Evolutionary conservation across 1,284 basidiomycete genomes (phyloP).

Genomic region (Naganishia albida): DNA sequence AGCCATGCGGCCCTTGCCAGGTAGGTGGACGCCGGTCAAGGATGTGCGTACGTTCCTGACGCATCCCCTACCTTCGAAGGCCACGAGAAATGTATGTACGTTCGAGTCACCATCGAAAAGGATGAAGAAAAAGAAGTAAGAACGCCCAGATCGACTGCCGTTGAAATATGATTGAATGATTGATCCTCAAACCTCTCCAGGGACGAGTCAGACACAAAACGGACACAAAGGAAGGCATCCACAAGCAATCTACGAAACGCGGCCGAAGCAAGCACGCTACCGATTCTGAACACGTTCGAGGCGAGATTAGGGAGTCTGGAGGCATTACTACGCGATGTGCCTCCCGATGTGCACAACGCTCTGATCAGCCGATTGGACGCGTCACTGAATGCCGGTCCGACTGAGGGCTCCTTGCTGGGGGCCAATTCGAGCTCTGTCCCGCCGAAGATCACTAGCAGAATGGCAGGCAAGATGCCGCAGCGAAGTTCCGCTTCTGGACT

Average conservation of each 20-base stretch:
- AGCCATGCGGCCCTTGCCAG: slow-evolving; percentile 53
- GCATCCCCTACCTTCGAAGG: slow-evolving; percentile 18
- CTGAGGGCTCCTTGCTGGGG: neutral
- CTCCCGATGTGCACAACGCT: slow-evolving; percentile 54
- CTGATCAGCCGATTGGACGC: slow-evolving; percentile 52
- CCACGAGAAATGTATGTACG: slow-evolving; percentile 52
- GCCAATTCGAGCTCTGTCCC: neutral
- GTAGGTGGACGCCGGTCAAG: neutral
- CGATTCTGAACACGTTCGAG: slow-evolving; percentile 43
- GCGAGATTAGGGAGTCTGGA: slow-evolving; percentile 52
- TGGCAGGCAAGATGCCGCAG: slow-evolving; percentile 19
- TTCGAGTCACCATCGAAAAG: slow-evolving; percentile 51
- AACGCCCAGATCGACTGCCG: neutral
- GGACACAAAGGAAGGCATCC: slow-evolving; percentile 11
- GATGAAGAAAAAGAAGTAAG: slow-evolving; percentile 32
- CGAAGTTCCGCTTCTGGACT: slow-evolving; percentile 17
- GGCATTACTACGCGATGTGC: slow-evolving; percentile 51
- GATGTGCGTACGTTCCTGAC: neutral
- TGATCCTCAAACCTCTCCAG: neutral
- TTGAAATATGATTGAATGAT: neutral
- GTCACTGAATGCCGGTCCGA: slow-evolving; percentile 42
- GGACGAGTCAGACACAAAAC: slow-evolving; percentile 14
- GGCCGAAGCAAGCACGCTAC: slow-evolving; percentile 6
- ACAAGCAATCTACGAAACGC: slow-evolving; percentile 3
- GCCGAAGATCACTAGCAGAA: slow-evolving; percentile 4